Base-by-base conservation (phyloP, 164 flowering plant species). In the Magnolia changhungtana region DNA sequence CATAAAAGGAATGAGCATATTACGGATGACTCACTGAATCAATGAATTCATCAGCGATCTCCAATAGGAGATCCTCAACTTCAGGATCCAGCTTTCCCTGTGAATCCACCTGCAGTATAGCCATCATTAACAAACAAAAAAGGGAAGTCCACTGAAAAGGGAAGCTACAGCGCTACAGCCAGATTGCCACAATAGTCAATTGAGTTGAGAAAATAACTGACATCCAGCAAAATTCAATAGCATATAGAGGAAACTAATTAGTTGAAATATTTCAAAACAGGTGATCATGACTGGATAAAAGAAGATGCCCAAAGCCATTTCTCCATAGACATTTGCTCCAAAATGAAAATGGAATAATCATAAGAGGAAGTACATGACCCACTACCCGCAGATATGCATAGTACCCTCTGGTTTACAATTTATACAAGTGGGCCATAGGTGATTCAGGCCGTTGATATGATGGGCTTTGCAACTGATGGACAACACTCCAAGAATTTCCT, bases 51-150 rank as follows among this genome's bases (percentile, higher is more conserved):
- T 91, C 97, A 66, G 94, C 95, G 55, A 95, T 75, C 88, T 90
- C 96, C 84, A 95, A 78, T 45, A 96, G 91, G 71, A 94, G 82
- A 80, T 92, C 98, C 86, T 91, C 93, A 82, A 96, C 95, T 70
- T 89, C 96, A 81, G 97, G 91, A 72, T 94, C 97, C 81, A 96
- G 79, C 78, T 82, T 90, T 71, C 87, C 98, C 10, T 83, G 90
- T 71, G 88, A 63, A 88, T 94, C 93, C 77, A 96, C 88, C 99
- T 96, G 80, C 70, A 75, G 76, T 2, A 37, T 18, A 69, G 19
- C 9, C 50, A 24, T 50, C 16, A 50, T 16, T 10, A 61, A 59
- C 21, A 29, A 68, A 31, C 67, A 49, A 66, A 29, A 66, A 14
- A 51, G 31, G 5, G 23, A 20, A 24, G 14, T 7, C 27, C 7